Evolutionary conservation across 2,329 filamentous ascomycete genomes (phyloP).

Genomic region (Graphiopsis chlorocephala): DNA sequence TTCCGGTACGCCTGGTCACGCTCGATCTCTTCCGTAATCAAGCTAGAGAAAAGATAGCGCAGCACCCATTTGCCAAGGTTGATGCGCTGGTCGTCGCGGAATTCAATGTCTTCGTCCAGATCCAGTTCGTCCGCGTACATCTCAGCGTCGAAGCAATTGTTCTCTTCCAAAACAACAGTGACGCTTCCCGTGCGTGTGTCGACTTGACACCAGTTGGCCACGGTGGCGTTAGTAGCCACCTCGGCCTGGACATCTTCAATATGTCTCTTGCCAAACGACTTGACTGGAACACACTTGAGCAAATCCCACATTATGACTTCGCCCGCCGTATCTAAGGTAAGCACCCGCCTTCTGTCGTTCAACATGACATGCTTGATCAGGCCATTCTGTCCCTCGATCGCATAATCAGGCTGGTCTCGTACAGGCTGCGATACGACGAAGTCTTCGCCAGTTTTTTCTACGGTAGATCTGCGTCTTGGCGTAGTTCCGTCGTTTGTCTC

Average conservation of each 20-base stretch:
- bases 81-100: constrained; percentile 91
- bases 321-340: constrained; percentile 91
- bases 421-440: constrained; percentile 37
- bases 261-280: constrained; percentile 91
- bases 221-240: constrained; percentile 82
- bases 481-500: constrained; percentile 55
- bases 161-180: constrained; percentile 86
- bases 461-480: constrained; percentile 2
- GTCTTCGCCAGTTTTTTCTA: constrained; percentile 15
- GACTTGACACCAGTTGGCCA: constrained; percentile 94
- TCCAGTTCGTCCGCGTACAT: constrained; percentile 90
- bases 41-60: constrained; percentile 81
- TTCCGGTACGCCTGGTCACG: constrained; percentile 74
- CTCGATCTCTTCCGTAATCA: constrained; percentile 86
- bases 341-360: constrained; percentile 82
- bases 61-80: constrained; percentile 97
- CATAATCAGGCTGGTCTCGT: constrained; percentile 45
- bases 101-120: constrained; percentile 70
- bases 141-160: constrained; percentile 96
- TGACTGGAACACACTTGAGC: constrained; percentile 78
- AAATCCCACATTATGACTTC: constrained; percentile 96
- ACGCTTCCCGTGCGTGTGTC: constrained; percentile 90
- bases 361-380: constrained; percentile 89
- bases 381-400: constrained; percentile 90
- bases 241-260: constrained; percentile 86